Evolutionary conservation across 2,329 filamentous ascomycete genomes (phyloP), one percentile per base, ranked within the genome.

Genomic region (Emericellopsis cladophorae): DNA sequence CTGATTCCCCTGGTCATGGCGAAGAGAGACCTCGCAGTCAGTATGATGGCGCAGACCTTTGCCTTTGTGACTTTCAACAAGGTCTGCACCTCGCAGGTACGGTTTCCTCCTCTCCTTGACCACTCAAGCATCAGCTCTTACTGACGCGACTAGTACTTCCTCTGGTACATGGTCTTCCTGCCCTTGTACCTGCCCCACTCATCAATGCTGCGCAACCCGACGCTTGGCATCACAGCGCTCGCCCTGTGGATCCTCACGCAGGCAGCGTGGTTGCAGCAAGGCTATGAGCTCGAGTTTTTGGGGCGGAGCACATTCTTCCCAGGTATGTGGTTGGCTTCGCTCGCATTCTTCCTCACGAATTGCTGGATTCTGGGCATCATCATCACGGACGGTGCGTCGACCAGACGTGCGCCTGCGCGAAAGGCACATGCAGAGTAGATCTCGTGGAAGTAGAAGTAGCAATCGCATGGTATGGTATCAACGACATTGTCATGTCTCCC

Each of bases 1-100:
- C 66, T 85, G 5, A 81, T 96, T 35, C 83, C 86, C 1, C 55
- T 95, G 2, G 69, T 72, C 2, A 64, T 95, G 16, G 85, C 86
- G 14, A 93, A 90, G 57, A 83, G 78, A 51, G 81, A 92, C 51
- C 72, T 98, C 0, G 72, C 89, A 1, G 76, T 79, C 0, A 81
- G 85, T 5, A 89, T 96, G 84, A 74, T 96, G 46, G 87, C 86
- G 4, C 92, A 98, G 62, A 96, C 92, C 0, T 95, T 95, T 62
- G 86, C 90, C 0, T 98, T 98, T 60, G 92, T 96, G 4, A 81
- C 88, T 0, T 96, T 96, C 52, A 98, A 98, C 66, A 98, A 98
- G 66, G 92, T 98, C 46, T 96, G 90, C 71, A 98, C 92, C 4
- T 95, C 88, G 54, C 90, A 96, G 74, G 87, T 92, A 73, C 47